Evolutionary conservation across 352 stramenopile genomes (phyloP).

Genomic region (Phytophthora macrochlamydospora): DNA sequence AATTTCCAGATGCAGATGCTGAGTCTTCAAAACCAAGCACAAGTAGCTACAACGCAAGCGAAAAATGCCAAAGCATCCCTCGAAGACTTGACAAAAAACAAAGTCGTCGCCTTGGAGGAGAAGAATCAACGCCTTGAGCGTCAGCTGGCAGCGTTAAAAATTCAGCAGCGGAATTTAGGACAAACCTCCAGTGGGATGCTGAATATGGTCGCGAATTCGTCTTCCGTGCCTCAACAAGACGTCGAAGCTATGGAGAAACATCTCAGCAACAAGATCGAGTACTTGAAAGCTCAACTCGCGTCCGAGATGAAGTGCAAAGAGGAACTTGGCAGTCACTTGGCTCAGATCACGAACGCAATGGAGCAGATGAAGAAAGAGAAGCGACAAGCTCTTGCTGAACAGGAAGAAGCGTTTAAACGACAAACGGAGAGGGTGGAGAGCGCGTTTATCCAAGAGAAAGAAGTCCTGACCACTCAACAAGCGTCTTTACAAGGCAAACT

Average conservation of each 20-base stretch:
- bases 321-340: conserved; percentile 72
- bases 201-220: conserved; percentile 14
- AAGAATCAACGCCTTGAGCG: conserved; percentile 68
- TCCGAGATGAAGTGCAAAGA: conserved; percentile 90
- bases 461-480: conserved; percentile 47
- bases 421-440: conserved; percentile 54
- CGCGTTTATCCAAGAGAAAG: conserved; percentile 61
- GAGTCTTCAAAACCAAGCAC: conserved; percentile 56
- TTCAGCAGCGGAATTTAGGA: conserved; percentile 31
- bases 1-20: conserved; percentile 49
- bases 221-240: conserved; percentile 22
- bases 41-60: conserved; percentile 55
- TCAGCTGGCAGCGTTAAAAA: conserved; percentile 51
- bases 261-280: conserved; percentile 80
- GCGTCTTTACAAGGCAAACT: conserved; percentile 64
- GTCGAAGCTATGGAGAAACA: conserved; percentile 73
- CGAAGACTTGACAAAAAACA: conserved; percentile 57
- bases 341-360: conserved; percentile 64
- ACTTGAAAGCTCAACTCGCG: conserved; percentile 80
- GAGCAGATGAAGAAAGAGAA: conserved; percentile 76
- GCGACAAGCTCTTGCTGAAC: conserved; percentile 46
- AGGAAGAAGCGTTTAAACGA: conserved; percentile 65
- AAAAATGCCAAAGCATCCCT: conserved; percentile 53
- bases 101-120: conserved; percentile 59
- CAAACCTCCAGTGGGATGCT: not conserved